A percentile compares a stretch with the other conserved stretches of the same genome.
Conservation (phyloP, 805 yeast genomes). For the Komagataella phaffii region DNA sequence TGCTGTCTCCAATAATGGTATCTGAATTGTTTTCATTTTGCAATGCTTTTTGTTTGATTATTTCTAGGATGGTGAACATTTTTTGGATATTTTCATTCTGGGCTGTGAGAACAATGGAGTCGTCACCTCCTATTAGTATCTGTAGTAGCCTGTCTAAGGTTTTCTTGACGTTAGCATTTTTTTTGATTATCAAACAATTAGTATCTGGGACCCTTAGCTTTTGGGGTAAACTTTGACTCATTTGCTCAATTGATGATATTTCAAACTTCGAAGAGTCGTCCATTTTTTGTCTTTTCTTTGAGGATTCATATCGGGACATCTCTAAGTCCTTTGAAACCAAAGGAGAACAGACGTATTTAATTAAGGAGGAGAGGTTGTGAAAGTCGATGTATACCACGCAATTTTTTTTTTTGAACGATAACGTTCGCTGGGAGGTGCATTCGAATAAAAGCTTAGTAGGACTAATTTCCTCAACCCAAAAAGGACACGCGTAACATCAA, state of each 20-base stretch:
- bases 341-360: not conserved
- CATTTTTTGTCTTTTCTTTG: not conserved
- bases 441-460: not conserved
- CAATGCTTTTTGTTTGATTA: slow-evolving; percentile 14
- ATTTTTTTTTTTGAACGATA: no score
- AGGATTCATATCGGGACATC: not conserved
- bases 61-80: slow-evolving; percentile 15
- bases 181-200: slow-evolving; percentile 5
- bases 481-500: not conserved
- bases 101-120: not conserved
- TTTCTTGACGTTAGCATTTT: slow-evolving; percentile 12
- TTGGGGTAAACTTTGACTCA: not conserved
- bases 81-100: slow-evolving; percentile 13
- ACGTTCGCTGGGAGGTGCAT: not conserved
- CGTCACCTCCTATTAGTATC: slow-evolving; percentile 1
- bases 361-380: not conserved
- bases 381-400: not conserved
- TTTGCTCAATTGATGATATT: not conserved
- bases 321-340: not conserved
- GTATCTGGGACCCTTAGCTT: not conserved
- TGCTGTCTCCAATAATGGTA: not conserved
- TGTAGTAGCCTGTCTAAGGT: slow-evolving; percentile 8
- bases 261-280: not conserved
- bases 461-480: not conserved
- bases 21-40: not conserved